Evolutionary conservation across 495 filamentous ascomycete species (phyloP).

Genomic region (Parachaetomium inaequale): DNA sequence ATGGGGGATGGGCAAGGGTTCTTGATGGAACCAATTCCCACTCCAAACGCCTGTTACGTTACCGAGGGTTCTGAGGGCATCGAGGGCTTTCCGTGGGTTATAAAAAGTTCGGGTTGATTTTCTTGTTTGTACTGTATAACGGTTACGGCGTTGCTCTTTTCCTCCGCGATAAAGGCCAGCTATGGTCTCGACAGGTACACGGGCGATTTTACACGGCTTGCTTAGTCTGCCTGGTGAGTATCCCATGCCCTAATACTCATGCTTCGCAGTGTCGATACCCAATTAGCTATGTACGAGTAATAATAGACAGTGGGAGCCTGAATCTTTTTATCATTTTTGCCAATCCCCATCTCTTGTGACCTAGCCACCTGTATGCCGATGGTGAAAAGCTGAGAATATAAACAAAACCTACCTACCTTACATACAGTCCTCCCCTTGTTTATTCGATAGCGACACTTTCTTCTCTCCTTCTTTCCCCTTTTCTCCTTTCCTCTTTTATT

Average conservation of each 20-base stretch:
- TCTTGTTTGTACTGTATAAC: slow-evolving; percentile 11
- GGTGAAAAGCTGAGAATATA: no score
- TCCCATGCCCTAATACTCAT: slow-evolving; percentile 17
- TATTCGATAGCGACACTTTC: no score
- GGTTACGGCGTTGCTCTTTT: slow-evolving; percentile 7
- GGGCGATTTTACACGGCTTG: slow-evolving; percentile 17
- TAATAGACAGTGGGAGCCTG: not conserved
- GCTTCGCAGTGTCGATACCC: slow-evolving; percentile 17
- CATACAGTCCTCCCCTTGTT: no score
- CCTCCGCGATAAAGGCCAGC: not conserved
- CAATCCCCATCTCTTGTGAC: no score
- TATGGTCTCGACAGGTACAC: slow-evolving; percentile 14
- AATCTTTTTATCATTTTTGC: no score
- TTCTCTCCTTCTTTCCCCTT: no score
- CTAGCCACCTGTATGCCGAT: no score
- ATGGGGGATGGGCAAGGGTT: not conserved
- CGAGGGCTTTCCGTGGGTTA: slow-evolving; percentile 12
- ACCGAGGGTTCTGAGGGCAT: slow-evolving; percentile 29
- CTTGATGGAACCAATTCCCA: not conserved
- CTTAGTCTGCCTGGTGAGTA: slow-evolving; percentile 21
- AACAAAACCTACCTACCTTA: not conserved
- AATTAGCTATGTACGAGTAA: slow-evolving; percentile 19
- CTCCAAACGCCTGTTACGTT: slow-evolving; percentile 14
- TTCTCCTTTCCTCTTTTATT: no score
- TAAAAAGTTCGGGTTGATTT: slow-evolving; percentile 19